Conservation (phyloP, 1,139 yeast genomes). For the Yamadazyma mexicana region DNA sequence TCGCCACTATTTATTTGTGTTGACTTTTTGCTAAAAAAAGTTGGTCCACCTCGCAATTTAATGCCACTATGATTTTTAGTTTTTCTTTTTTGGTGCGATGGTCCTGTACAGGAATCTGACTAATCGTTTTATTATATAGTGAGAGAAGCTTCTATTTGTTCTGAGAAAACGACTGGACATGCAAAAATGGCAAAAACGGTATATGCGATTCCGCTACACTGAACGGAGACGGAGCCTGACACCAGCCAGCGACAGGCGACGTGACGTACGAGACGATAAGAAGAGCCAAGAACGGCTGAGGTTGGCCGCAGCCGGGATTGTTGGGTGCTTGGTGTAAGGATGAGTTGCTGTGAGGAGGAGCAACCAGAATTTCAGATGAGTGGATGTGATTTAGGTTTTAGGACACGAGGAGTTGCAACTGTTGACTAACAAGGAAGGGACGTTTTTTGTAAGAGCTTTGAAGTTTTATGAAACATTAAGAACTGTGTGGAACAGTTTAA, state of each 20-base stretch:
- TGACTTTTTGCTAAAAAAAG: slow-evolving; percentile 3
- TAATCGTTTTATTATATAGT: not conserved
- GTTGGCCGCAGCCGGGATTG: too few species aligned
- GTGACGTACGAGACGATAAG: not conserved
- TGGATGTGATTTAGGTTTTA: too few species aligned
- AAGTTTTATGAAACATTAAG: too few species aligned
- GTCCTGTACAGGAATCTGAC: slow-evolving; percentile 3
- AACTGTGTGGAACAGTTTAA: too few species aligned
- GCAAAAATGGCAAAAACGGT: not conserved
- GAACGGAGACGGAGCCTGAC: not conserved
- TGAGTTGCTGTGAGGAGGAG: too few species aligned
- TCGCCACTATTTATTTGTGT: slow-evolving; percentile 8
- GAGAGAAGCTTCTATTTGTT: slow-evolving; percentile 2
- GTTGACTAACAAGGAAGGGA: too few species aligned
- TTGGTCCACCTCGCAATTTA: slow-evolving; percentile 1
- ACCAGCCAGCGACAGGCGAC: not conserved
- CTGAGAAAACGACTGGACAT: not conserved
- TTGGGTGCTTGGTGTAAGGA: too few species aligned
- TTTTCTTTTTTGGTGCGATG: not conserved
- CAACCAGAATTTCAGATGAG: too few species aligned
- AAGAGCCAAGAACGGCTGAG: too few species aligned
- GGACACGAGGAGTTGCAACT: too few species aligned
- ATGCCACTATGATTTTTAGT: too few species aligned
- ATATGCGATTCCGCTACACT: not conserved
- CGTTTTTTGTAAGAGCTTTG: too few species aligned